Evolutionary conservation across 2,329 filamentous ascomycete genomes (phyloP), one percentile per base, ranked within the genome.

Genomic region (Trichoderma sp.): DNA sequence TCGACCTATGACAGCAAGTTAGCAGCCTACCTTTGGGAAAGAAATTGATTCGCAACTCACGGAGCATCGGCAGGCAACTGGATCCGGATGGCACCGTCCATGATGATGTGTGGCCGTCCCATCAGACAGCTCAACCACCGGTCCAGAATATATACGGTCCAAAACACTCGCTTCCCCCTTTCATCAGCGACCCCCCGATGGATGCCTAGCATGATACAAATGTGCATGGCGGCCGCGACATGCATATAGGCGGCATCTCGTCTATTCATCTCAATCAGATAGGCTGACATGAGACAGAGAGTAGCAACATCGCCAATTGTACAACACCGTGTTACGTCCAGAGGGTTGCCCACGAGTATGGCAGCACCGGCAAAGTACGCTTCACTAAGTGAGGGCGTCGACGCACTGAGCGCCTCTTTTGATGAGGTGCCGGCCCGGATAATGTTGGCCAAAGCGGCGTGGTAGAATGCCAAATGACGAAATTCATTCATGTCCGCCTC

Each of bases 81-180:
- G 2, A 87, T 76, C 32, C 79, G 81, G 70, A 87, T 84, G 3
- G 84, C 84, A 43, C 86, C 84, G 55, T 87, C 84, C 39, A 80
- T 79, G 13, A 86, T 82, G 3, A 81, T 80, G 0, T 85, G 82
- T 1, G 85, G 84, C 15, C 85, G 81, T 6, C 86, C 85, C 80
- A 86, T 84, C 5, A 87, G 77, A 70, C 84, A 86, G 72, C 85
- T 84, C 55, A 87, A 73, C 77, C 79, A 86, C 59, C 85, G 80
- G 73, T 87, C 85, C 15, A 87, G 76, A n/a, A 85, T 80, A 70
- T 86, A 87, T 2, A 87, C 79, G 0, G 85, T 87, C 85, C 85
- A 87, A 69, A 87, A 87, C 6, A 84, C 79, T 43, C 85, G 78
- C 73, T 84, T 86, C 1, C 81, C 82, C 26, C 76, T 76, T 74